Base-by-base conservation (phyloP, 768 basidiomycete genomes). In the Lyophyllum semitale region DNA sequence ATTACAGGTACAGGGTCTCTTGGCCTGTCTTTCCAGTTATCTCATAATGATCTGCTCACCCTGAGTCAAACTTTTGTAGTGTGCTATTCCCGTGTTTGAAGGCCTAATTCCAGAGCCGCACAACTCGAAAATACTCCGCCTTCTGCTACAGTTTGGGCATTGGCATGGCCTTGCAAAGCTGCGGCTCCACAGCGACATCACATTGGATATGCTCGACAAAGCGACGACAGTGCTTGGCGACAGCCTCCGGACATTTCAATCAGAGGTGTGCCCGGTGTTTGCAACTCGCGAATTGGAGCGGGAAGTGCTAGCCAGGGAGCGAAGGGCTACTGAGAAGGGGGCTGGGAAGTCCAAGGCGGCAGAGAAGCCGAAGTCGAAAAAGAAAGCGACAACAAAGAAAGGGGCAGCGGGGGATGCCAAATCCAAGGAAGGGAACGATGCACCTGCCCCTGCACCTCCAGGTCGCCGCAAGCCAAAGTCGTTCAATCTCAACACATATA, bases 91-190 rank as follows among this genome's bases (percentile, higher is more conserved):
- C 4, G 54, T 52, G 11, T 52, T 59, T 23, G 50, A 52, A 44
- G 54, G 54, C 15, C 32, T 55, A 4, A 18, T 55, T 23, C 47
- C 33, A 13, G 44, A 61, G 1, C 42, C 48, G 0, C 59, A 73
- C 15, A 58, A 71, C 15, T 0, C 35, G 5, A 30, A 46, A 5
- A 52, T 73, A 8, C 45, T 60, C 13, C 51, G 64, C 17, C 40
- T 73, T 0, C 59, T 73, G 2, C 74, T 65, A 51, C 33, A 45
- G 4, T 45, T 65, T 2, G 65, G 59, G 0, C 54, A 64, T 9
- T 74, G 71, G 71, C 72, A 75, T 47, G 63, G 67, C 3, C 59
- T 71, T 2, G 72, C 55, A 26, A 56, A 56, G 33, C 48, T 56
- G 25, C 41, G 22, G 20, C 23, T 56, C 32, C 55, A 56, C 30